Percentiles rank a stretch among this genome's conserved stretches.
Evolutionary conservation across 2,329 filamentous ascomycete species (phyloP).

Genomic region (Grosmannia serpens): DNA sequence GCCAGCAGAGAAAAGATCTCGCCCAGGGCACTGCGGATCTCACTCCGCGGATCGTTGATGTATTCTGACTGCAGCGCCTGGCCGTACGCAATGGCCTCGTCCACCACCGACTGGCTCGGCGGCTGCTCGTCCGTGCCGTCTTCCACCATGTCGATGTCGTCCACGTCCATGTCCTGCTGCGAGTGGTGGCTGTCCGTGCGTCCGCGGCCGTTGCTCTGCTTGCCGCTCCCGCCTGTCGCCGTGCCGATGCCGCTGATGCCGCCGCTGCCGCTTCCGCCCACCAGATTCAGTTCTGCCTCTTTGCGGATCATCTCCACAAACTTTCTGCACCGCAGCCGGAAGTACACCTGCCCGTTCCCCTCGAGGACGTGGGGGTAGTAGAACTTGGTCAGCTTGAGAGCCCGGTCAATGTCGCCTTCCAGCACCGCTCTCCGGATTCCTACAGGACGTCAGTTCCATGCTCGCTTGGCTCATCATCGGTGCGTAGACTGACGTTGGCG

Average conservation of each 20-base stretch:
- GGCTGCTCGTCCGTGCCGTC: slow-evolving; percentile 22
- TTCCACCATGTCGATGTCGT: slow-evolving; percentile 43
- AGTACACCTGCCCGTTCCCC: slow-evolving; percentile 74
- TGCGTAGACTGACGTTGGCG: slow-evolving; percentile 56
- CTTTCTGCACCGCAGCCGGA: slow-evolving; percentile 77
- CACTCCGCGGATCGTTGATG: slow-evolving; percentile 53
- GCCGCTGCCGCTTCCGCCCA: slow-evolving; percentile 32
- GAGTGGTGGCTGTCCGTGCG: background rate
- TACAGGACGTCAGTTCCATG: slow-evolving; percentile 22
- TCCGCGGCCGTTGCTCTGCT: background rate
- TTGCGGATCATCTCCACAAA: slow-evolving; percentile 90
- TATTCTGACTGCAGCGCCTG: slow-evolving; percentile 70
- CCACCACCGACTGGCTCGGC: slow-evolving; percentile 38
- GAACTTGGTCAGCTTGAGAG: slow-evolving; percentile 66
- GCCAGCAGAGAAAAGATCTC: slow-evolving; percentile 85
- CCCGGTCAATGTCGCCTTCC: slow-evolving; percentile 83
- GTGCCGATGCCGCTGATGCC: background rate
- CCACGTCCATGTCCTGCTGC: slow-evolving; percentile 44
- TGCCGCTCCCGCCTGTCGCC: background rate
- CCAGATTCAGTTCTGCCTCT: slow-evolving; percentile 52
- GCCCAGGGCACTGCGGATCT: slow-evolving; percentile 61
- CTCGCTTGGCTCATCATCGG: background rate
- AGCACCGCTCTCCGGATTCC: slow-evolving; percentile 79
- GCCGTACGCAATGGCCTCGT: slow-evolving; percentile 67
- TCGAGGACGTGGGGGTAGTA: slow-evolving; percentile 74